phyloP scores from a whole-genome alignment of 208 protist species.

The Acanthamoeba lenticulata region DNA sequence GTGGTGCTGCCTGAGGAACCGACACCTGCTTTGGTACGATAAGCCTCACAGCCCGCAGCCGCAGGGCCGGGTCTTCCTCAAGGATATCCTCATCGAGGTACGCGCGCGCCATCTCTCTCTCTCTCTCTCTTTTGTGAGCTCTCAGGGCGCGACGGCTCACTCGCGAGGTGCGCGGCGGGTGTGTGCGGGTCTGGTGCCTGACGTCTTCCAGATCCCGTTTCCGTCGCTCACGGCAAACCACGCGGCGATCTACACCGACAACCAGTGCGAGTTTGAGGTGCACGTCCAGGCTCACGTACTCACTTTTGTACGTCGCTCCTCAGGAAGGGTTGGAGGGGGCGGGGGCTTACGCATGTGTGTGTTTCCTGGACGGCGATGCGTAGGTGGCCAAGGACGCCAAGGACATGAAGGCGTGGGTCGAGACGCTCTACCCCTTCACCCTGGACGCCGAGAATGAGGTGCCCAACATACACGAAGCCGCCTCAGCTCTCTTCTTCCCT shows the following conservation, averaged over 20 bases:
- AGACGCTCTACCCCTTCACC: slow-evolving; percentile 47
- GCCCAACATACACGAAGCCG: not conserved
- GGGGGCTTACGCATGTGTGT: not conserved
- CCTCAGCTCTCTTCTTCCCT: not conserved
- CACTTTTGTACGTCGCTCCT: not conserved
- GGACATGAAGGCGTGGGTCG: slow-evolving; percentile 50
- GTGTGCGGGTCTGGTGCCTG: not conserved
- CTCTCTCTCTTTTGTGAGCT: not conserved
- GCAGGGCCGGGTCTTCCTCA: not conserved
- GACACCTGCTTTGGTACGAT: not conserved
- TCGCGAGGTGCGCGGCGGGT: too few relatives aligned
- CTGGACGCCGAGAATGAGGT: slow-evolving; percentile 61
- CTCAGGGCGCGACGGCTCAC: too few relatives aligned
- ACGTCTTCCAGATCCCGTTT: not conserved
- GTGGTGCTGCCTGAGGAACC: slow-evolving; percentile 18
- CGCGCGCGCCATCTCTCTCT: not conserved
- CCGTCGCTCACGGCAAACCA: not conserved
- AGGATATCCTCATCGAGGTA: not conserved
- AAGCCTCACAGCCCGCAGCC: not conserved
- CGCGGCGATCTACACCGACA: not conserved
- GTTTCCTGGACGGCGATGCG: not conserved
- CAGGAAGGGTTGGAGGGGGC: not conserved
- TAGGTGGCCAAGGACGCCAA: slow-evolving; percentile 5
- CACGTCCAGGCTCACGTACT: not conserved
- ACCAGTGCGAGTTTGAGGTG: not conserved